These are phyloP conservation scores for Holtermanniella nyarrowii DNA, from an alignment of 768 basidiomycete genomes.

Conservation along the genomic window DNA sequence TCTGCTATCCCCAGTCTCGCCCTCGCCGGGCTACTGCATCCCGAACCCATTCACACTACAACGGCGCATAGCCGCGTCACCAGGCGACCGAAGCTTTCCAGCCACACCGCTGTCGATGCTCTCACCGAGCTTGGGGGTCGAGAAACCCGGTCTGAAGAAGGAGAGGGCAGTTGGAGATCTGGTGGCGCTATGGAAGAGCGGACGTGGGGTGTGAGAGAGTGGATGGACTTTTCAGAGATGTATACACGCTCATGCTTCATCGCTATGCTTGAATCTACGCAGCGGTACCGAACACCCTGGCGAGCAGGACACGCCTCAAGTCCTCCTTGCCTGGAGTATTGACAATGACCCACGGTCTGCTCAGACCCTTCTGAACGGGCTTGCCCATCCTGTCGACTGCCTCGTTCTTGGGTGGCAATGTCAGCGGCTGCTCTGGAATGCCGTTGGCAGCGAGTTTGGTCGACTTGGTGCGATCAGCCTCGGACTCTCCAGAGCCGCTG, in stretches of 20 bases:
- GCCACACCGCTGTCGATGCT: neutral
- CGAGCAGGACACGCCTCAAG: constrained; percentile 24
- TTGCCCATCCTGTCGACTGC: constrained; percentile 12
- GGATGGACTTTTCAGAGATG: neutral
- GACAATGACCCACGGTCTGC: constrained; percentile 25
- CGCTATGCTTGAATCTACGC: neutral
- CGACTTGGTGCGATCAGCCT: neutral
- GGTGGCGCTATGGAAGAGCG: neutral
- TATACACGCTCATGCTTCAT: neutral
- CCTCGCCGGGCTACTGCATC: neutral
- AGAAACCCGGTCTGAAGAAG: neutral
- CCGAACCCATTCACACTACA: neutral
- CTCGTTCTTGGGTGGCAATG: constrained; percentile 9
- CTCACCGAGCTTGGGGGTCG: neutral
- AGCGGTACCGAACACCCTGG: constrained; percentile 33
- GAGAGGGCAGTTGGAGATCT: neutral
- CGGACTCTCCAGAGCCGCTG: neutral
- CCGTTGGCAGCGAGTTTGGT: constrained; percentile 3
- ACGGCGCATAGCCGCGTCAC: neutral
- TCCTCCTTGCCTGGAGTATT: constrained; percentile 30
- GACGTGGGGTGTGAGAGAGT: too few relatives aligned
- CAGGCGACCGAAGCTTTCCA: neutral
- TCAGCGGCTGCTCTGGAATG: constrained; percentile 4
- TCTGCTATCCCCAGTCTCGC: neutral
- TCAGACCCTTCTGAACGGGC: constrained; percentile 10